Evolutionary conservation across 2,329 filamentous ascomycete genomes (phyloP), one percentile per base, ranked within the genome.

Genomic region (Septoria petroselini): DNA sequence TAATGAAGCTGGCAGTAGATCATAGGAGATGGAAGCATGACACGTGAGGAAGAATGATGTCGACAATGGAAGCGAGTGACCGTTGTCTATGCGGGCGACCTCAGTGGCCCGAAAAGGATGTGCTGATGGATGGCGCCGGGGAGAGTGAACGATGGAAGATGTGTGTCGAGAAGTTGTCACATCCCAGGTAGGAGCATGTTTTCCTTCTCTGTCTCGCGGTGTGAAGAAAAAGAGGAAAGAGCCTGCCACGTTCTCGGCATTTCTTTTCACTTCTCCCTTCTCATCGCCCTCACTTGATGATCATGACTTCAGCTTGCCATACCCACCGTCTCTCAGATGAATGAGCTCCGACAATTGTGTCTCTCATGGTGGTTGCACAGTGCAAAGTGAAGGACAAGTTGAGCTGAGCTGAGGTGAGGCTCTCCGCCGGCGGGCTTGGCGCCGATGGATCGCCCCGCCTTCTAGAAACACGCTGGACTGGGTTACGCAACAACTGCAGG

Each of bases 401-500:
- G 23, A 27, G 9, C 23, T 46, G 31, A 17, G 38, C 15, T 7
- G 33, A 34, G 14, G 35, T 48, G 49, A 41, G 49, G 49, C 49
- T 52, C 49, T 42, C 14, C 39, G 30, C 21, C 35, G 23, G 37
- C 17, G n/a, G n/a, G n/a, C 50, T 48, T 53, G 50, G 44, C 40
- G 27, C 17, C 21, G 23, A 31, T 31, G 41, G 29, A 44, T 44
- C 50, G 46, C 50, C 50, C 50, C 50, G 50, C 50, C 45, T 41
- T 50, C 43, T 29, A 34, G 46, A 53, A 53, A 53, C 33, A 25
- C 47, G 37, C 34, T 11, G 14, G 9, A n/a, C n/a, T n/a, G n/a
- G n/a, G 41, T 44, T 54, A 50, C 52, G 52, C 47, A 54, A 27
- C 23, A 27, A 45, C 48, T 46, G 38, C 37, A 50, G 46, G 35